Percentiles rank a stretch among this genome's conserved stretches.
These are phyloP conservation scores for Borovskyia barvae DNA, from an alignment of 208 protist genomes.

Conservation along the genomic window DNA sequence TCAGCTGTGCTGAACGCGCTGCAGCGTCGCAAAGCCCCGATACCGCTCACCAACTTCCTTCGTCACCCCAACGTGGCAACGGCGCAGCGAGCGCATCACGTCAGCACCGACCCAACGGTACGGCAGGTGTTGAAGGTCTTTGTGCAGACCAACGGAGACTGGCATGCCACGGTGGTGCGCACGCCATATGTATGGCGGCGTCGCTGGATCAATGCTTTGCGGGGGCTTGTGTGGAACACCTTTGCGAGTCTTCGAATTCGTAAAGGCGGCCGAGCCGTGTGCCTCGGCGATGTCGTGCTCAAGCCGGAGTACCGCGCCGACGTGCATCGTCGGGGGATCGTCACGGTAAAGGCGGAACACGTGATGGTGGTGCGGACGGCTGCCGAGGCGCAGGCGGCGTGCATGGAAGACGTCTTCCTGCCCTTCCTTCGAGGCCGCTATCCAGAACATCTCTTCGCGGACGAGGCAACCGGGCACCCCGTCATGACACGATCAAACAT, in stretches of 20 bases:
- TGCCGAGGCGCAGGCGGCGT: conserved; percentile 43
- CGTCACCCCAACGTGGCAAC: conserved; percentile 58
- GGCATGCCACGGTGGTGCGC: conserved; percentile 46
- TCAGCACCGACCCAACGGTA: conserved; percentile 62
- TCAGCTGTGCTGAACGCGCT: conserved; percentile 80
- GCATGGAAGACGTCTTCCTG: conserved; percentile 77
- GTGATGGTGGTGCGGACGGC: conserved; percentile 52
- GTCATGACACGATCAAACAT: conserved; percentile 70
- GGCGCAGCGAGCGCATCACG: conserved; percentile 56
- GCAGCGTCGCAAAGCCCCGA: conserved; percentile 51
- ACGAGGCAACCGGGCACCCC: conserved; percentile 50
- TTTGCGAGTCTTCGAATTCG: conserved; percentile 75
- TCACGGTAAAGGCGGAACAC: conserved; percentile 78
- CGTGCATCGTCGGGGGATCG: conserved; percentile 47
- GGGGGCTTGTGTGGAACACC: conserved; percentile 73
- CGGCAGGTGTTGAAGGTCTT: conserved; percentile 67
- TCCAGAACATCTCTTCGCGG: conserved; percentile 58
- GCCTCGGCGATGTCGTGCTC: conserved; percentile 77
- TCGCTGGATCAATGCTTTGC: conserved; percentile 79
- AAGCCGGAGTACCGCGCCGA: conserved; percentile 53
- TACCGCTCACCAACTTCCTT: conserved; percentile 67
- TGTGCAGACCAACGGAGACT: conserved; percentile 63
- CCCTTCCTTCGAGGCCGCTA: conserved; percentile 79
- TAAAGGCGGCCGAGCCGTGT: conserved; percentile 26
- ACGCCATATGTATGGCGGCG: conserved; percentile 76